Conservation (phyloP, 2,329 filamentous ascomycete genomes). For the Huntiella moniliformis region DNA sequence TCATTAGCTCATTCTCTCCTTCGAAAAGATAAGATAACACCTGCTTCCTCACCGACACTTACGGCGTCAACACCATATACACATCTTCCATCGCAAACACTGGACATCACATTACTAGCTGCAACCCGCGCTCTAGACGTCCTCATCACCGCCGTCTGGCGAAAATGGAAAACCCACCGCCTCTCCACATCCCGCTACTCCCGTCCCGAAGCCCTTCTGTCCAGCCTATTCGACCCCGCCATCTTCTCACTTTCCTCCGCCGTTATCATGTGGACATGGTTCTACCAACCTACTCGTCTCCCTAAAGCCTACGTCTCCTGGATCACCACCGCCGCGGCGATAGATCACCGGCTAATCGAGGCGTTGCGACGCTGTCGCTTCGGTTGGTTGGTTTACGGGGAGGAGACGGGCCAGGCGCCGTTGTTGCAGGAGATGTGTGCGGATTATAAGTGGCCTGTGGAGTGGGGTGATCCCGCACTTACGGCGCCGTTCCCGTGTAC, state of each 20-base stretch:
- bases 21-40: conserved; percentile 21
- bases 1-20: conserved; percentile 38
- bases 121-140: conserved; percentile 55
- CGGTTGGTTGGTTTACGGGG: conserved; percentile 50
- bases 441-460: conserved; percentile 48
- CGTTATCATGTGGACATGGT: conserved; percentile 78
- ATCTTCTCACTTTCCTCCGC: conserved; percentile 56
- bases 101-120: conserved; percentile 70
- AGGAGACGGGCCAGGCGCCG: conserved; percentile 49
- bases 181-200: conserved; percentile 29
- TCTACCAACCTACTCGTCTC: conserved; percentile 53
- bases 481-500: conserved; percentile 63
- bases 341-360: conserved; percentile 56
- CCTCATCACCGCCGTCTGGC: conserved; percentile 47
- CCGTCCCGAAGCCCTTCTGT: conserved; percentile 23
- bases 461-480: conserved; percentile 52
- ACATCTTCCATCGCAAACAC: conserved; percentile 32
- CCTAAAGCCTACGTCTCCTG: conserved; percentile 61
- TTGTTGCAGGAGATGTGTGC: conserved; percentile 53
- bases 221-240: conserved; percentile 37
- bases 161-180: conserved; percentile 26
- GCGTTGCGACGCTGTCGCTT: conserved; percentile 48
- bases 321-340: conserved; percentile 59
- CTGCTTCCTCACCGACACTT: not conserved
- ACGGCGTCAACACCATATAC: conserved; percentile 20